Evolutionary conservation across 352 stramenopile species (phyloP).

Genomic region (Chrysophaeum taylorii): DNA sequence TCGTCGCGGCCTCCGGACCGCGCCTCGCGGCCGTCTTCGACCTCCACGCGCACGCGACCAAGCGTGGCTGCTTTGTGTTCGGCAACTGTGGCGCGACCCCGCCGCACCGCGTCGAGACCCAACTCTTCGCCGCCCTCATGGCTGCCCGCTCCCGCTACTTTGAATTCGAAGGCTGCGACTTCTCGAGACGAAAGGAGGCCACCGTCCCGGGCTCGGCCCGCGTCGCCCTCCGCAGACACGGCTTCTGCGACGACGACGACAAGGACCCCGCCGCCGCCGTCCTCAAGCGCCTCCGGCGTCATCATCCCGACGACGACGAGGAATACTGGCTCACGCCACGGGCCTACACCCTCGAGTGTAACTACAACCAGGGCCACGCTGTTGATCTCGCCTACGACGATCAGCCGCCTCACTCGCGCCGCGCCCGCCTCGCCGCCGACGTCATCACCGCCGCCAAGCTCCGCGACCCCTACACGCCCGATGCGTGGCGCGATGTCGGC

Average conservation of each 20-base stretch:
- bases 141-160: slow-evolving; percentile 59
- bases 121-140: slow-evolving; percentile 60
- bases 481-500: slow-evolving; percentile 5
- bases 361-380: slow-evolving; percentile 65
- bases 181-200: slow-evolving; percentile 48
- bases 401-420: too few relatives aligned
- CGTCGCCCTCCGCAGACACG: slow-evolving; percentile 63
- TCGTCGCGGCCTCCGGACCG: slow-evolving; percentile 36
- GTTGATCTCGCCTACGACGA: too few relatives aligned
- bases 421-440: background rate
- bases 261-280: too few relatives aligned
- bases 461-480: background rate
- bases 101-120: slow-evolving; percentile 43
- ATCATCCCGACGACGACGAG: too few relatives aligned
- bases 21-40: slow-evolving; percentile 62
- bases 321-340: too few relatives aligned
- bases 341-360: slow-evolving; percentile 77
- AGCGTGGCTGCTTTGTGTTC: slow-evolving; percentile 75
- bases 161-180: slow-evolving; percentile 68
- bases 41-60: slow-evolving; percentile 68
- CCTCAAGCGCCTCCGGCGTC: too few relatives aligned
- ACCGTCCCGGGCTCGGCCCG: slow-evolving; percentile 42
- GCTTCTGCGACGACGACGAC: slow-evolving; percentile 54
- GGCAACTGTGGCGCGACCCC: slow-evolving; percentile 56
- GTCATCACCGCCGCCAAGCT: background rate